Evolutionary conservation across 176 grass and related monocot species (phyloP).

Genomic region (Ensete glaucum): DNA sequence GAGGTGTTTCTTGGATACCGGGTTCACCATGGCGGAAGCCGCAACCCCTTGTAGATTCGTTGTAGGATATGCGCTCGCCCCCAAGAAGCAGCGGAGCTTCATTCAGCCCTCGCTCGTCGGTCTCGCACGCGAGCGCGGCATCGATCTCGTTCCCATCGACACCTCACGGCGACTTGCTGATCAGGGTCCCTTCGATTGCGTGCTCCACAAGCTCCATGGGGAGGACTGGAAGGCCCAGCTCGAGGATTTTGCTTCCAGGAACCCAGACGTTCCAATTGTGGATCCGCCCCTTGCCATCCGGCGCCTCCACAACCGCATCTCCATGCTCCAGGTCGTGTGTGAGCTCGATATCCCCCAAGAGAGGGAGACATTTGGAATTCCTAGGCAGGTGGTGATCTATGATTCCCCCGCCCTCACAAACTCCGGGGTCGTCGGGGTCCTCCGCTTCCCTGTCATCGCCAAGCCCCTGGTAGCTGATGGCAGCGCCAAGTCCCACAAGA

Average conservation of each 20-base stretch:
- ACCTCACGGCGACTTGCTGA: conserved; percentile 36
- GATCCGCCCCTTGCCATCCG: conserved; percentile 70
- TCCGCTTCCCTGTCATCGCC: conserved; percentile 82
- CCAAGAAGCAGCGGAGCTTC: conserved; percentile 88
- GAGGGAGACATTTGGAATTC: conserved; percentile 66
- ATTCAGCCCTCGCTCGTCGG: conserved; percentile 68
- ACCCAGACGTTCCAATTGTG: conserved; percentile 49
- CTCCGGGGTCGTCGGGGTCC: conserved; percentile 51
- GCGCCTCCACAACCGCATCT: conserved; percentile 88
- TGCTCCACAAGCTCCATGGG: conserved; percentile 81
- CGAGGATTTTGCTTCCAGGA: conserved; percentile 36
- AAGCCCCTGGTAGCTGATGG: conserved; percentile 84
- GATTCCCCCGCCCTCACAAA: conserved; percentile 44
- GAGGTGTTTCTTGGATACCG: neutral
- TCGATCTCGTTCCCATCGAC: conserved; percentile 68
- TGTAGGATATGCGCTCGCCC: conserved; percentile 71
- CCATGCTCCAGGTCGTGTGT: conserved; percentile 93
- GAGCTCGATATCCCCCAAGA: conserved; percentile 47
- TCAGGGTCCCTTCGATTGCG: conserved; percentile 79
- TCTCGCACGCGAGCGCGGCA: conserved; percentile 35
- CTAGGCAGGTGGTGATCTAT: conserved; percentile 75
- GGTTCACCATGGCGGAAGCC: conserved; percentile 20
- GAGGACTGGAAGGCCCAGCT: conserved; percentile 72
- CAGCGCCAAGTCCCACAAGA: conserved; percentile 71
- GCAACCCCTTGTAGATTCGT: conserved; percentile 32